phyloP scores from a whole-genome alignment of 2,329 filamentous ascomycete species.

The Aspergillus brasiliensis region DNA sequence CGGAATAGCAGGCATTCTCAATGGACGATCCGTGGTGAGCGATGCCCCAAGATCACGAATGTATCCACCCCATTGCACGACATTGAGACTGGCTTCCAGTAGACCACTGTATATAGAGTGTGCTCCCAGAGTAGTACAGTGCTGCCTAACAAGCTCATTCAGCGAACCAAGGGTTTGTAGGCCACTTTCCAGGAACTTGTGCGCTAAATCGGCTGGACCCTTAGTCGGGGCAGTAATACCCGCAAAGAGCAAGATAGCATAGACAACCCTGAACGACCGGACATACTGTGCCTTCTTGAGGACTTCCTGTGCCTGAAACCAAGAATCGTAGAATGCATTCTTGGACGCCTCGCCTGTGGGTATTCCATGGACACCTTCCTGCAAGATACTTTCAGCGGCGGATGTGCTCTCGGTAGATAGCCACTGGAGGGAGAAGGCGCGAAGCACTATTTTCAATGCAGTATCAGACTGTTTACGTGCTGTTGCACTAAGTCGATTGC shows the following conservation, averaged over 20 bases:
- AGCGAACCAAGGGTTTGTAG: conserved; percentile 19
- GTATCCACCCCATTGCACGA: conserved; percentile 27
- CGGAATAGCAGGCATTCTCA: conserved; percentile 17
- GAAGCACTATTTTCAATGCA: conserved; percentile 22
- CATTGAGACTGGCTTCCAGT: conserved; percentile 21
- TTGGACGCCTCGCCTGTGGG: neutral
- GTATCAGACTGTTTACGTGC: conserved; percentile 21
- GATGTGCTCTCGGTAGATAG: conserved; percentile 1
- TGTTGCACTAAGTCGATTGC: conserved; percentile 16
- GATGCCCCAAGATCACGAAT: conserved; percentile 29
- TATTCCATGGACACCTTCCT: neutral
- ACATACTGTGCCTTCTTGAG: conserved; percentile 12
- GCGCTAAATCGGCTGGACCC: neutral
- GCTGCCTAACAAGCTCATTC: conserved; percentile 19
- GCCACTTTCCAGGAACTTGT: conserved; percentile 19
- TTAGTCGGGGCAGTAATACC: conserved; percentile 22
- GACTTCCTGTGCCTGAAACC: conserved; percentile 16
- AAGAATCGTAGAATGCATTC: conserved; percentile 20
- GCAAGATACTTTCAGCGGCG: neutral
- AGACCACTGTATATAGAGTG: conserved; percentile 21
- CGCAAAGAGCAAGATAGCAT: conserved; percentile 25
- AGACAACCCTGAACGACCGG: conserved; percentile 24
- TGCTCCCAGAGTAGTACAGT: conserved; percentile 21
- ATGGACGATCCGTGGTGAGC: conserved; percentile 17
- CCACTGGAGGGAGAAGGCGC: conserved; percentile 25